Evolutionary conservation across 2,329 filamentous ascomycete species (phyloP), one percentile per base, ranked within the genome.

Genomic region (Aspergillus fructus): DNA sequence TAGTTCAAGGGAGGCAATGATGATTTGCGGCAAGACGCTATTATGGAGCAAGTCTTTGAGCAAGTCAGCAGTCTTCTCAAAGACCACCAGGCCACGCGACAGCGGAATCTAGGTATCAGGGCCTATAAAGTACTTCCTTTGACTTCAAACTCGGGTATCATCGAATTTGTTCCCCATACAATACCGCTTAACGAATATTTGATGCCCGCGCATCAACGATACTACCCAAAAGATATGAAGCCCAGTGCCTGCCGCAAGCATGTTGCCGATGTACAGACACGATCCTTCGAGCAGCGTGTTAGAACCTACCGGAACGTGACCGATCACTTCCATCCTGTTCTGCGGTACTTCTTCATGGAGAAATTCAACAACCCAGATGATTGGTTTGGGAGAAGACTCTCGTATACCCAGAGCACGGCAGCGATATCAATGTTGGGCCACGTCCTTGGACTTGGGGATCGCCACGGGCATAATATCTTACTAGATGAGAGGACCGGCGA

Each of bases 31-130:
- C 94, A 99, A 77, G 94, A 99, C 69, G 91, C 93, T 45, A 99
- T 87, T 79, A 99, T 99, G 96, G 96, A 99, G 74, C 94, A 99
- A 75, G 94, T 99, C 1, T 99, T 99, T 72, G 91, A 93, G 58
- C 92, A 96, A 74, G 94, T 97, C 21, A 97, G 92, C 57, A 90
- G 90, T 51, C 84, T 99, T 21, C 80, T 99, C 24, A 90, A 90
- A 71, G 88, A 90, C 49, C 92, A 97, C 72, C 88, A 91, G 55
- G 84, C 88, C 12, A 97, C 94, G 2, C 89, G 92, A 40, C 92
- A 96, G 69, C 88, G 94, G 5, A 90, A 90, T 62, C 81, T 99
- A 11, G 90, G 89, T 8, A 96, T 99, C 68, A 84, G 96, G 57
- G 97, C 94, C 0, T 99, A 99, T 82, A 97, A 97, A 75, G 94